These are phyloP conservation scores for Claviceps capensis DNA, from an alignment of 2,329 filamentous ascomycete genomes.

Conservation along the genomic window DNA sequence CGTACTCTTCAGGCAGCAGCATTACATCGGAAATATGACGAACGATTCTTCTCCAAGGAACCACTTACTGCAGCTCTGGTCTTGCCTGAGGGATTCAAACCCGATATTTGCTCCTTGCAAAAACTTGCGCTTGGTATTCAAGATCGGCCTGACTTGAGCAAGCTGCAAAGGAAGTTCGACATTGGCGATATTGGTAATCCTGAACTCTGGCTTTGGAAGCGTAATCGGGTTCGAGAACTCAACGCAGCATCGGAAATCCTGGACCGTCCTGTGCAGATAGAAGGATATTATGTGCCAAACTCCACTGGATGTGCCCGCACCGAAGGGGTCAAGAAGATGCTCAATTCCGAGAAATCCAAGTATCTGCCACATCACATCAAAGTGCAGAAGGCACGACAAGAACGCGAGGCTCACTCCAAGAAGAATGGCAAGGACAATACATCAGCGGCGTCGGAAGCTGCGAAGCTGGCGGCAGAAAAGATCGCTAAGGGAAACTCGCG, in stretches of 20 bases:
- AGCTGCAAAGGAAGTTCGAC: conserved; percentile 34
- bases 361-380: conserved; percentile 97
- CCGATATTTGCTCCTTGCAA: conserved; percentile 32
- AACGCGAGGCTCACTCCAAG: conserved; percentile 65
- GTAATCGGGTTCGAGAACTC: conserved; percentile 40
- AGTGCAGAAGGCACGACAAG: conserved; percentile 80
- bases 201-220: conserved; percentile 43
- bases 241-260: conserved; percentile 25
- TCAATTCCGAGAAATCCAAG: conserved; percentile 95
- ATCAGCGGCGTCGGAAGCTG: conserved; percentile 53
- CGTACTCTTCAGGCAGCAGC: conserved; percentile 16
- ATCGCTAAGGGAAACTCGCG: conserved; percentile 81
- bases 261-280: conserved; percentile 30
- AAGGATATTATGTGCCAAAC: conserved; percentile 73
- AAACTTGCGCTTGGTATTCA: conserved; percentile 27
- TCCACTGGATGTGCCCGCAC: conserved; percentile 75
- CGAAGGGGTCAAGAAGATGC: conserved; percentile 87
- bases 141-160: conserved; percentile 36
- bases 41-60: conserved; percentile 35
- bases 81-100: conserved; percentile 29
- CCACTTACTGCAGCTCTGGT: conserved; percentile 30
- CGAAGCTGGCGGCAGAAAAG: conserved; percentile 65
- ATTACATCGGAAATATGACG: conserved; percentile 36
- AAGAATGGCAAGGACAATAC: conserved; percentile 53
- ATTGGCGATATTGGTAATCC: conserved; percentile 32